A percentile compares a stretch with the other conserved stretches of the same genome.
phyloP scores from a whole-genome alignment of 2,329 filamentous ascomycete species.

The Claviceps arundinis region DNA sequence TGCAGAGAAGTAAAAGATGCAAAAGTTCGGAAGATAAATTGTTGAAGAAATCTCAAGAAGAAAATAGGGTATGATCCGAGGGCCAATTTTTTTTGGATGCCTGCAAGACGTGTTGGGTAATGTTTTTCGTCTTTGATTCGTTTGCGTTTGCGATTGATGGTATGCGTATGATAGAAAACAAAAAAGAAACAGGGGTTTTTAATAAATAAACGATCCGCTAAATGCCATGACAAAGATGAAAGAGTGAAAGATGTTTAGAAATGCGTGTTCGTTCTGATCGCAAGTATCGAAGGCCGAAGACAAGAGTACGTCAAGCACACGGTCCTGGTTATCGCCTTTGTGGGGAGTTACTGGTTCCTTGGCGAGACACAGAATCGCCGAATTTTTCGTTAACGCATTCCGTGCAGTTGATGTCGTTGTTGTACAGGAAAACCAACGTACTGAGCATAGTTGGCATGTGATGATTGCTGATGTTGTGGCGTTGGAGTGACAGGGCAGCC shows the following conservation, averaged over 20 bases:
- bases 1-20: constrained; percentile 14
- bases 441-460: constrained; percentile 19
- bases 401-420: constrained; percentile 17
- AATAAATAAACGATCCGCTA: constrained; percentile 26
- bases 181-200: constrained; percentile 12
- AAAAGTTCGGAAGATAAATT: constrained; percentile 9
- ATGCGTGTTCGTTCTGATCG: background rate
- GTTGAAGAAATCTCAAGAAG: constrained; percentile 10
- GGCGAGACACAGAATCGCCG: background rate
- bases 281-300: constrained; percentile 4
- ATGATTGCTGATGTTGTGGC: constrained; percentile 21
- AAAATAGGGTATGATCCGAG: constrained; percentile 24
- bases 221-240: constrained; percentile 31
- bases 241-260: background rate
- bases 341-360: background rate
- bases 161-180: background rate
- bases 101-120: constrained; percentile 20
- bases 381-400: constrained; percentile 31
- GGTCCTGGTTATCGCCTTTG: no score
- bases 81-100: constrained; percentile 25
- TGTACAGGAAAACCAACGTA: constrained; percentile 23
- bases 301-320: background rate
- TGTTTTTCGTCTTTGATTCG: constrained; percentile 13
- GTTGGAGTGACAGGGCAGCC: constrained; percentile 52
- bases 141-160: constrained; percentile 8